Conservation (phyloP, 2,329 filamentous ascomycete species). For the Diaporthe helianthi region DNA sequence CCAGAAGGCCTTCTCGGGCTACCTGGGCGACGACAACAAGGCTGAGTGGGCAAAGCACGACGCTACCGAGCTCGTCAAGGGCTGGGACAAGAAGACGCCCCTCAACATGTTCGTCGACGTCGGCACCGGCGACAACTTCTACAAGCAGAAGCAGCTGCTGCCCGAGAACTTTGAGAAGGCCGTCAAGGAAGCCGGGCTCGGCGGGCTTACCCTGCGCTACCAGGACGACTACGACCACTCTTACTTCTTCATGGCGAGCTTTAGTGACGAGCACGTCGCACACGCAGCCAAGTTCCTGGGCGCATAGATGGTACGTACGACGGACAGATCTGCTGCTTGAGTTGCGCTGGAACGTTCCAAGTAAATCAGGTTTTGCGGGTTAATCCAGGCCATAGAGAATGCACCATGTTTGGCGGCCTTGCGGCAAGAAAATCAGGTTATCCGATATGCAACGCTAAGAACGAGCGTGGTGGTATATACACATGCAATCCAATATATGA, state of each 20-base stretch:
- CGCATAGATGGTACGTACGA: conserved; percentile 37
- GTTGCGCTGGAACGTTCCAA: not conserved
- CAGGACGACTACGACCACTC: conserved; percentile 96
- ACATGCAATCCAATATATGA: conserved; percentile 8
- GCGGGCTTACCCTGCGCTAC: conserved; percentile 79
- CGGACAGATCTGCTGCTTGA: not conserved
- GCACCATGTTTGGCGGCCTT: not conserved
- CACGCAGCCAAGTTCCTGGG: conserved; percentile 86
- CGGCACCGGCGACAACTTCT: conserved; percentile 94
- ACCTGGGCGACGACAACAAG: conserved; percentile 75
- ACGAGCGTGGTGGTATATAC: conserved; percentile 33
- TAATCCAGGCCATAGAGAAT: not conserved
- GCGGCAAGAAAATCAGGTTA: conserved; percentile 5
- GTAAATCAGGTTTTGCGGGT: not conserved
- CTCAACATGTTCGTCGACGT: conserved; percentile 88
- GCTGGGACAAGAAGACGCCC: conserved; percentile 68
- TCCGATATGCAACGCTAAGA: conserved; percentile 6
- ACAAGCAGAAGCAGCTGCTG: conserved; percentile 89
- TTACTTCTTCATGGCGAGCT: conserved; percentile 94
- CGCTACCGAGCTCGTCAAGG: conserved; percentile 85
- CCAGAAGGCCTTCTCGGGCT: conserved; percentile 91
- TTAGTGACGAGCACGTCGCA: conserved; percentile 88
- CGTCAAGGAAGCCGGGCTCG: conserved; percentile 75
- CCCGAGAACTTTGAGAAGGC: conserved; percentile 91
- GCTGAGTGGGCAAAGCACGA: conserved; percentile 88